Base-by-base conservation (phyloP, 2,329 filamentous ascomycete species). In the Mollisiaceae sp. region DNA sequence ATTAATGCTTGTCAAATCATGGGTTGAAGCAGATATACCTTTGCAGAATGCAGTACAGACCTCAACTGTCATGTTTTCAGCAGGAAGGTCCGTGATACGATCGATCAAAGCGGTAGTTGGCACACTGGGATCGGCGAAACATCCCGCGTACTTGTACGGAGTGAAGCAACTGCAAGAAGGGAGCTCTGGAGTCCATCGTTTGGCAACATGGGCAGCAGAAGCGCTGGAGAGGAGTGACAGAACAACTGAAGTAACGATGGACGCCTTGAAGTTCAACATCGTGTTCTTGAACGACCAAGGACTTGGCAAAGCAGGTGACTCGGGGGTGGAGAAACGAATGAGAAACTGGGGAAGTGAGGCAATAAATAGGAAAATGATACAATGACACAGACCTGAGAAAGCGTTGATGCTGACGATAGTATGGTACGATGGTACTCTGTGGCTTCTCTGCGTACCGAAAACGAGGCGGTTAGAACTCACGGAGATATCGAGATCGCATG, bases 41-140 rank as follows among this genome's bases (percentile, higher is more conserved):
- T 78, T 78, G 65, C 77, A 78, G 54, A 74, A 75, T 59, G 73
- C 72, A 55, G 72, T 72, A 67, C 77, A 78, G 22, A 65, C 70
- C 66, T 77, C 73, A 9, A 78, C 68, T 1, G 76, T 78, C 67
- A 77, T 76, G 38, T 73, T 74, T n/a, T 2, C 43, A 4, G 15
- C 35, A 43, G 35, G 65, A n/a, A 76, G 57, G 41, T 68, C 67
- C 22, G 74, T 32, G 3, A 32, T 67, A 45, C 62, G 55, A 38
- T 74, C 76, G 15, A 72, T 65, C 15, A 77, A 67, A 41, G 75
- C 68, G 9, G 69, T 63, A 20, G 75, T 66, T 8, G 58, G 58
- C 14, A 24, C 74, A 45, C 64, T 64, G 24, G 67, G 64, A 56
- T 77, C 75, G 20, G 50, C 20, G 61, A 71, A 78, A 60, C 76